Percentiles rank a stretch among this genome's conserved stretches.
phyloP scores from a whole-genome alignment of 2,329 filamentous ascomycete species.

The Chaetomium strumarium region DNA sequence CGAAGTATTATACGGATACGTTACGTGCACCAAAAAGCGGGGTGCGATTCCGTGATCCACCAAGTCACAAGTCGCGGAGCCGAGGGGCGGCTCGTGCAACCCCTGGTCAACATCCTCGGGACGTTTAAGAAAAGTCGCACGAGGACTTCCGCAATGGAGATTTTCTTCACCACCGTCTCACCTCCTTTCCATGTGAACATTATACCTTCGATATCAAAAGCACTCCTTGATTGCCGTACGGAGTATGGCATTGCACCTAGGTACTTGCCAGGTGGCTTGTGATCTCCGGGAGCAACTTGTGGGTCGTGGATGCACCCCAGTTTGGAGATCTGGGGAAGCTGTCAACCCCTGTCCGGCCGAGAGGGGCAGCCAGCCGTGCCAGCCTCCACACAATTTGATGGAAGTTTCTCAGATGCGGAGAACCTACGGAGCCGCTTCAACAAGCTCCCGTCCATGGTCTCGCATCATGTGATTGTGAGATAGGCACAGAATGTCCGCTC shows the following conservation, averaged over 20 bases:
- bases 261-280: no score
- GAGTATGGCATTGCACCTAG: no score
- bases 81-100: slow-evolving; percentile 15
- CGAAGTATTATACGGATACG: no score
- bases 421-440: neutral
- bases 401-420: slow-evolving; percentile 9
- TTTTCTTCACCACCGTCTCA: neutral
- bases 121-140: neutral
- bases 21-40: slow-evolving; percentile 24
- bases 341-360: neutral
- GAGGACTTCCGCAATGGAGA: neutral
- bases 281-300: slow-evolving; percentile 8
- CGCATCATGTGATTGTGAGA: neutral
- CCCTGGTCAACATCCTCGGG: slow-evolving; percentile 1
- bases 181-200: neutral
- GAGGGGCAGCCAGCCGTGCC: neutral
- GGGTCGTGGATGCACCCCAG: slow-evolving; percentile 10
- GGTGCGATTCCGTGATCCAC: slow-evolving; percentile 9
- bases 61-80: slow-evolving; percentile 6
- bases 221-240: no score
- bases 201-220: no score
- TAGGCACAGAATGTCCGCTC: neutral
- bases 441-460: no score
- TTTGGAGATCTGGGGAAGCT: slow-evolving; percentile 24
- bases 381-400: neutral